A percentile compares a stretch with the other conserved stretches of the same genome.
These are phyloP conservation scores for Teunomyces tritomae DNA, from an alignment of 805 yeast species.

Conservation along the genomic window DNA sequence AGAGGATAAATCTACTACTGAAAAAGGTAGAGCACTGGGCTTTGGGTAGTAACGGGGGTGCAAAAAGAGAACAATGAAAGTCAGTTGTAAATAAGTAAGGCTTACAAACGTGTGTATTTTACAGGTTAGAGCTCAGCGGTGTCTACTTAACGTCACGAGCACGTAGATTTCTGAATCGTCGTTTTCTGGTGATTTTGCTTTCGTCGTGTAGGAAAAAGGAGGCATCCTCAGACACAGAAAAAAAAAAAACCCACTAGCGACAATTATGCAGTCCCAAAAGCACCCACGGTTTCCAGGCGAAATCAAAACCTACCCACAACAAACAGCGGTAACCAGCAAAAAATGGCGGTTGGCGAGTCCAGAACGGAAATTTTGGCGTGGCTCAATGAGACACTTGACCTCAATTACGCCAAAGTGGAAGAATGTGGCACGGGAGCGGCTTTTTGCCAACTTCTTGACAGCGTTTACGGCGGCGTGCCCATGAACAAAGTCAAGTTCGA, in stretches of 20 bases:
- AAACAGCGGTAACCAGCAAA: background rate
- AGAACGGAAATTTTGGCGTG: conserved; percentile 81
- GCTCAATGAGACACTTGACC: conserved; percentile 70
- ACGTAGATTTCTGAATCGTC: no score
- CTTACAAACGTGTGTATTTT: background rate
- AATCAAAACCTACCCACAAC: background rate
- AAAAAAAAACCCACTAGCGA: background rate
- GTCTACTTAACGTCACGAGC: no score
- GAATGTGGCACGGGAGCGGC: conserved; percentile 96
- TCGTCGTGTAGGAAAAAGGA: background rate
- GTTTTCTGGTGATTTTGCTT: no score
- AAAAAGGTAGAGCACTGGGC: no score
- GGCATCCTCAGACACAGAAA: background rate
- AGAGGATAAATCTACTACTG: background rate
- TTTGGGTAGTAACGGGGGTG: no score
- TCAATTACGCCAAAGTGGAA: conserved; percentile 75
- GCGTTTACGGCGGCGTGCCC: conserved; percentile 79
- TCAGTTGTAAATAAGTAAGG: background rate
- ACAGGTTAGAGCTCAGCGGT: no score
- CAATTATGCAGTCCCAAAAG: background rate
- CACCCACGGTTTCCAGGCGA: background rate
- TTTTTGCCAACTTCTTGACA: conserved; percentile 88
- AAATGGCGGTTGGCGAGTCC: conserved; percentile 56
- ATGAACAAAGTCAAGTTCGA: conserved; percentile 74
- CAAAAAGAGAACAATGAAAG: no score